Evolutionary conservation across 495 filamentous ascomycete genomes (phyloP).

Genomic region (Penicillium samsonianum): DNA sequence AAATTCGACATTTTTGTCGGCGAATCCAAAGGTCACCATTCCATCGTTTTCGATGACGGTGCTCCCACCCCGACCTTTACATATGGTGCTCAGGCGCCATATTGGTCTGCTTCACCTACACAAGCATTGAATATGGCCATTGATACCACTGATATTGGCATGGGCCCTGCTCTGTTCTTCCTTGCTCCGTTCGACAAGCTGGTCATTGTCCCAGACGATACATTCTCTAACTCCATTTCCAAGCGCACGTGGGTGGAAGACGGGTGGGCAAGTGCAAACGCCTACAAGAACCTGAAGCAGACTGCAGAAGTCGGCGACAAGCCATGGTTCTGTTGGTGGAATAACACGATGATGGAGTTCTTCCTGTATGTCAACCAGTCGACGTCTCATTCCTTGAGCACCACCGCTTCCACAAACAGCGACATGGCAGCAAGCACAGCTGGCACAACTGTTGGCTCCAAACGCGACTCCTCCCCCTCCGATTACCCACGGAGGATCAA

Average conservation of each 20-base stretch:
- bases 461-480: slow-evolving; percentile 22
- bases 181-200: slow-evolving; percentile 73
- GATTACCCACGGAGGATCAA: slow-evolving; percentile 75
- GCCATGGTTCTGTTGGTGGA: slow-evolving; percentile 90
- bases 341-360: slow-evolving; percentile 73
- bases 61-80: slow-evolving; percentile 45
- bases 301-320: slow-evolving; percentile 60
- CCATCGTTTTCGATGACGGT: slow-evolving; percentile 31
- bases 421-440: slow-evolving; percentile 27
- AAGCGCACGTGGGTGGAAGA: slow-evolving; percentile 36
- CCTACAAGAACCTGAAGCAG: slow-evolving; percentile 41
- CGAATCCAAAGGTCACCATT: slow-evolving; percentile 24
- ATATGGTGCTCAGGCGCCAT: slow-evolving; percentile 76
- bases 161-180: slow-evolving; percentile 78
- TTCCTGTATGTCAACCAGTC: slow-evolving; percentile 75
- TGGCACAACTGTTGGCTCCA: slow-evolving; percentile 13
- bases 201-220: slow-evolving; percentile 66
- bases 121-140: slow-evolving; percentile 60
- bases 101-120: slow-evolving; percentile 40
- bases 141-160: slow-evolving; percentile 59
- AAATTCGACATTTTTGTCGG: slow-evolving; percentile 45
- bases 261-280: slow-evolving; percentile 17
- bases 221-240: slow-evolving; percentile 38
- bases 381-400: slow-evolving; percentile 42
- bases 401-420: slow-evolving; percentile 23